These are phyloP conservation scores for Balamuthia mandrillaris DNA, from an alignment of 208 protist genomes.

Conservation along the genomic window DNA sequence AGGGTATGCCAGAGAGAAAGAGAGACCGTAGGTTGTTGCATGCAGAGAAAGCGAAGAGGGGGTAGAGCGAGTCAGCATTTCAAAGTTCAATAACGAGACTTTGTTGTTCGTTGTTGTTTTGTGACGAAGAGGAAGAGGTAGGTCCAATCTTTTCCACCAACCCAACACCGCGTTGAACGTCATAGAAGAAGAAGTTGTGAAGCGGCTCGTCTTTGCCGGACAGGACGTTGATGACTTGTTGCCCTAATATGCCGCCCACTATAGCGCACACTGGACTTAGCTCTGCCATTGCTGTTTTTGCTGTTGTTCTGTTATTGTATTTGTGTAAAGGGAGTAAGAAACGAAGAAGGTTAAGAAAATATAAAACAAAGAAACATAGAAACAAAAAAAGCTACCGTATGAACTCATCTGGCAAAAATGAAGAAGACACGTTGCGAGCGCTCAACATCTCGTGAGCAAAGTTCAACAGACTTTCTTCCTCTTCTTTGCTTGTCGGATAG, in stretches of 20 bases:
- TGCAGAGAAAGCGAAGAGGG: too few relatives aligned
- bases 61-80: too few relatives aligned
- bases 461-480: background rate
- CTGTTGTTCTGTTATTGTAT: too few relatives aligned
- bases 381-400: background rate
- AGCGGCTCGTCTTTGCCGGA: background rate
- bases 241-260: background rate
- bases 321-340: too few relatives aligned
- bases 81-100: too few relatives aligned
- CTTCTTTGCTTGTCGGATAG: background rate
- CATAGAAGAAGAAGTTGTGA: slow-evolving; percentile 25
- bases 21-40: too few relatives aligned
- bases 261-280: background rate
- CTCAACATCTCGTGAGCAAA: background rate
- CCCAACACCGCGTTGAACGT: background rate
- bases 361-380: background rate
- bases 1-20: background rate
- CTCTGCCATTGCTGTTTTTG: background rate
- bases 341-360: background rate
- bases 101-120: too few relatives aligned
- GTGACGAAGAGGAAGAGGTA: too few relatives aligned
- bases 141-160: background rate
- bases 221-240: slow-evolving; percentile 7
- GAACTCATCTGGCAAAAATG: background rate
- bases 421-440: background rate